phyloP scores from a whole-genome alignment of 345 rosid species.

The Euphorbia peplus region DNA sequence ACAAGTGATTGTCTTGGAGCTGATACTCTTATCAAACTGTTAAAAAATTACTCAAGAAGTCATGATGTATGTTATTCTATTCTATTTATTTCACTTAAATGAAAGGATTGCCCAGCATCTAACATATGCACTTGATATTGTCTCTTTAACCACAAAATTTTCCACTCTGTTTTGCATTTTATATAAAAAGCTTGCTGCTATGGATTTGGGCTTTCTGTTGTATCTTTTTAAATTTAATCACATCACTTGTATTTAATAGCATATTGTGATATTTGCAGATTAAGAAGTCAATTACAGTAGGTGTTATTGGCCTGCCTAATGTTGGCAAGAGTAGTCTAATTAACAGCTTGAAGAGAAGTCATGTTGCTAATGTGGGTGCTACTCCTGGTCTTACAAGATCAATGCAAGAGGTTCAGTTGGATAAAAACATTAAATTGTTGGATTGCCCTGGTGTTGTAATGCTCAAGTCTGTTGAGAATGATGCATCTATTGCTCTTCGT shows the following conservation, averaged over 20 bases:
- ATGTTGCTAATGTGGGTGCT: conserved; percentile 89
- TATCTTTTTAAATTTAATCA: background rate
- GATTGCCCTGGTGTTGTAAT: conserved; percentile 99
- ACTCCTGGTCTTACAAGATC: conserved; percentile 94
- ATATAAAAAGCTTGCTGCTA: background rate
- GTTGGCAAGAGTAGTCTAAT: conserved; percentile 99
- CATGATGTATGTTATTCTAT: conserved; percentile 52
- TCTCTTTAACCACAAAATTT: background rate
- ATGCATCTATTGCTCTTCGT: conserved; percentile 73
- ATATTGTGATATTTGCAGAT: conserved; percentile 47
- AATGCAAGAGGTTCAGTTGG: conserved; percentile 94
- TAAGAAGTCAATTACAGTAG: conserved; percentile 88
- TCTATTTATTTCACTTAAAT: background rate
- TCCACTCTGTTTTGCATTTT: background rate
- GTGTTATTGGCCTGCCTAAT: conserved; percentile 89
- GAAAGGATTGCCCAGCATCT: background rate
- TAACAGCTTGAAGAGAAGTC: conserved; percentile 92
- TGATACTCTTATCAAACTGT: conserved; percentile 79
- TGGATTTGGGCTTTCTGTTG: background rate
- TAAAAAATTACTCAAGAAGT: conserved; percentile 94
- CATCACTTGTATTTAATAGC: conserved; percentile 7
- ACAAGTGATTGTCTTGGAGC: conserved; percentile 99
- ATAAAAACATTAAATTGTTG: conserved; percentile 80
- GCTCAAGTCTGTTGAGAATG: conserved; percentile 72
- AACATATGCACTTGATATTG: background rate